phyloP scores from a whole-genome alignment of 2,329 filamentous ascomycete genomes.

The Grosmannia huntii region DNA sequence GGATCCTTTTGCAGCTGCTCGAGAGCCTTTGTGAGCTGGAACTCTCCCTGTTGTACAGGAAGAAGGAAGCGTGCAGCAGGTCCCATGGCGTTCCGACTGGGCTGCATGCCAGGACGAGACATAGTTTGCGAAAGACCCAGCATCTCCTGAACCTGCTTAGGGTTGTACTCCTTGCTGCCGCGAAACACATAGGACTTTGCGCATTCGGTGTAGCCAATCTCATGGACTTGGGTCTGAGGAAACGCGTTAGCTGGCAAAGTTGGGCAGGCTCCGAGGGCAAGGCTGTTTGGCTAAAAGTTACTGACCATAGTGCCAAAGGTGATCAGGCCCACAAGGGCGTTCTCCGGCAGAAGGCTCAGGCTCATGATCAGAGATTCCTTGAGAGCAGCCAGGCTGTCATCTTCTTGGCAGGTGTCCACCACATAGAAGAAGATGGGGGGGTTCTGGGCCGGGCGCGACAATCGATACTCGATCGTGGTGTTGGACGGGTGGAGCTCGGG shows the following conservation, averaged over 20 bases:
- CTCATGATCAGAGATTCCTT: constrained; percentile 84
- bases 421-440: constrained; percentile 80
- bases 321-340: constrained; percentile 70
- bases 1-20: constrained; percentile 95
- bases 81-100: constrained; percentile 59
- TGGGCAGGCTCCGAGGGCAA: constrained; percentile 23
- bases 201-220: constrained; percentile 95
- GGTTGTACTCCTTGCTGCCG: constrained; percentile 94
- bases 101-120: constrained; percentile 61
- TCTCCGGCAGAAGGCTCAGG: constrained; percentile 66
- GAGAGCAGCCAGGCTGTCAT: constrained; percentile 68
- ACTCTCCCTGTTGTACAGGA: constrained; percentile 90
- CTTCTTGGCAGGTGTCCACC: constrained; percentile 79
- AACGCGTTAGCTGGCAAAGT: neutral
- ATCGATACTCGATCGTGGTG: constrained; percentile 81
- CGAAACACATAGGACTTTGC: constrained; percentile 98
- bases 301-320: constrained; percentile 86
- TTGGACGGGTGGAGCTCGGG: constrained; percentile 71
- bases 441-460: constrained; percentile 70
- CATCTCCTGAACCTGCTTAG: constrained; percentile 99
- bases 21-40: constrained; percentile 89
- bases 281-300: neutral
- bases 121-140: constrained; percentile 66
- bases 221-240: constrained; percentile 78
- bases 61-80: constrained; percentile 83